These are phyloP conservation scores for Alternaria viburni DNA, from an alignment of 2,329 filamentous ascomycete genomes.

Conservation along the genomic window DNA sequence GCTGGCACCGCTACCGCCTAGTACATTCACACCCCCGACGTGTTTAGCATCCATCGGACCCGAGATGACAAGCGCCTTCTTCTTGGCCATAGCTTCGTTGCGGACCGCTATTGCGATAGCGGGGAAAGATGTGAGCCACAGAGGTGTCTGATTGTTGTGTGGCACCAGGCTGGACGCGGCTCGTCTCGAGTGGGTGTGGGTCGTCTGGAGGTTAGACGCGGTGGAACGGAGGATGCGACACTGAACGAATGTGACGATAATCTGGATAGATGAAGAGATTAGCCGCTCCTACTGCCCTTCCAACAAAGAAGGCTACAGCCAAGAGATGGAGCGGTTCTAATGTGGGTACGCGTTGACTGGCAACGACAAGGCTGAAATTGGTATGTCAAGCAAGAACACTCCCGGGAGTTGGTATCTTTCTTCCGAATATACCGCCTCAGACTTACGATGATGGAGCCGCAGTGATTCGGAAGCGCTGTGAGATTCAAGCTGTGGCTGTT, in stretches of 20 bases:
- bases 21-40: conserved; percentile 39
- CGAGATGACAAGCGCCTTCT: conserved; percentile 38
- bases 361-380: not conserved
- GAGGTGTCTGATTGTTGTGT: conserved; percentile 11
- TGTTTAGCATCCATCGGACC: conserved; percentile 42
- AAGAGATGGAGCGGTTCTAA: conserved; percentile 12
- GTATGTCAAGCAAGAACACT: conserved; percentile 14
- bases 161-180: conserved; percentile 20
- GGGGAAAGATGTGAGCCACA: conserved; percentile 6
- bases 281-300: not conserved
- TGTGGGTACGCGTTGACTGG: conserved; percentile 14
- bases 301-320: not conserved
- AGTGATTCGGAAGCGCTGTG: conserved; percentile 19
- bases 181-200: conserved; percentile 30
- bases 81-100: conserved; percentile 23
- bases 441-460: conserved; percentile 4
- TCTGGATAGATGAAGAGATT: not conserved
- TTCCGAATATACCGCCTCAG: conserved; percentile 4
- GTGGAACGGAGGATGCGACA: conserved; percentile 10
- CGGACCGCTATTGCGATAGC: conserved; percentile 3
- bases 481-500: conserved; percentile 32
- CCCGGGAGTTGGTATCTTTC: conserved; percentile 3
- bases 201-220: not conserved
- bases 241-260: not conserved
- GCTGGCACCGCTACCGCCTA: conserved; percentile 24